Evolutionary conservation across 495 filamentous ascomycete species (phyloP).

Genomic region (Penicillium verhagenii): DNA sequence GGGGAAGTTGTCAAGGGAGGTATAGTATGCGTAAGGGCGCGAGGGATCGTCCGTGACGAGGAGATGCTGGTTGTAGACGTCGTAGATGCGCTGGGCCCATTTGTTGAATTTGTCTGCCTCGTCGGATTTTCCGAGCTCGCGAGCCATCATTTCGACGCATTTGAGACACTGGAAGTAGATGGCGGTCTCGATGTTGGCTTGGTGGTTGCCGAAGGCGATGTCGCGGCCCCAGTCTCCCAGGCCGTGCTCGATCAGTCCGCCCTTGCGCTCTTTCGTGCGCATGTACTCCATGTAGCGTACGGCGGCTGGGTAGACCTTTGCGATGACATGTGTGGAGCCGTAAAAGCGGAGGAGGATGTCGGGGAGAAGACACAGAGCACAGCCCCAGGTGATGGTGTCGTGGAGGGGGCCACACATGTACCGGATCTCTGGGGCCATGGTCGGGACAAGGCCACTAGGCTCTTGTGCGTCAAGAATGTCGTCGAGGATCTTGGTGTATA

Average conservation of each 20-base stretch:
- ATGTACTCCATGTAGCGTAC: constrained; percentile 33
- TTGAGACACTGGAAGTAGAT: constrained; percentile 30
- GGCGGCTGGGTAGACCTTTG: constrained; percentile 20
- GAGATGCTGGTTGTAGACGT: constrained; percentile 25
- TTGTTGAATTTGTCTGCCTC: constrained; percentile 17
- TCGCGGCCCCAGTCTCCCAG: constrained; percentile 31
- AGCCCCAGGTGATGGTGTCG: constrained; percentile 33
- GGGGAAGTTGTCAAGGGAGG: constrained; percentile 24
- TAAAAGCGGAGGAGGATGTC: constrained; percentile 27
- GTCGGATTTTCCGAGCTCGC: constrained; percentile 19
- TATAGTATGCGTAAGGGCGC: constrained; percentile 23
- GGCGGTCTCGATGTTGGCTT: constrained; percentile 32
- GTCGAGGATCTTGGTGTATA: constrained; percentile 31
- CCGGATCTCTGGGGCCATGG: constrained; percentile 30
- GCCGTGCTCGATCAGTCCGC: constrained; percentile 28
- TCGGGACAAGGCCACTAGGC: constrained; percentile 26
- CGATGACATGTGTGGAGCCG: constrained; percentile 24
- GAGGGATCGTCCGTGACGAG: constrained; percentile 19
- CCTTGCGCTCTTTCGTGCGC: constrained; percentile 25
- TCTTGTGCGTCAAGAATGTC: constrained; percentile 31
- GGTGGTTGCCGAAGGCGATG: constrained; percentile 32
- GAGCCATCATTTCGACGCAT: constrained; percentile 27
- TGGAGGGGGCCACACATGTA: constrained; percentile 35
- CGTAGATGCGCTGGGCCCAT: constrained; percentile 23
- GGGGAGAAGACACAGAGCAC: constrained; percentile 26